A percentile compares a stretch with the other conserved stretches of the same genome.
phyloP scores from a whole-genome alignment of 1,284 basidiomycete species.

The Apiotrichum laibachii region DNA sequence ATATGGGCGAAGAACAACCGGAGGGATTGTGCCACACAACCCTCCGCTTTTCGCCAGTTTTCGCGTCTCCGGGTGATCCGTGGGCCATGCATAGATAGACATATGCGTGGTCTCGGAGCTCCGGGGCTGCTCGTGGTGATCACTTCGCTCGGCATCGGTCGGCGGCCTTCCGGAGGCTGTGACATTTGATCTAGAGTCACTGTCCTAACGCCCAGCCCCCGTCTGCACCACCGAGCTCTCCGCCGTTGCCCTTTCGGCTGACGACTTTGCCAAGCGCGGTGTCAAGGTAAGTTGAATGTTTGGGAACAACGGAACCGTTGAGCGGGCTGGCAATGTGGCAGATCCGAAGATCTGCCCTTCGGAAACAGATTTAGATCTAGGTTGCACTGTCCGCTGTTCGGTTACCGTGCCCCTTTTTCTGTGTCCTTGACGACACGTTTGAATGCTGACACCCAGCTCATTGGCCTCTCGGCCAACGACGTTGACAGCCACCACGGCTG shows the following conservation, averaged over 20 bases:
- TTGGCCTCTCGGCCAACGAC: conserved; percentile 83
- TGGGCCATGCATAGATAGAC: no score
- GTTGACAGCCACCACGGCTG: conserved; percentile 81
- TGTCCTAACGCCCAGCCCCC: conserved; percentile 29
- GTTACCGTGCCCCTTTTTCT: no score
- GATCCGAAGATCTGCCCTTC: no score
- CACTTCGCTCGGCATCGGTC: no score
- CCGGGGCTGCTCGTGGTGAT: no score
- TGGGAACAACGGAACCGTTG: not conserved
- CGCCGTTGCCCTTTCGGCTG: conserved; percentile 81
- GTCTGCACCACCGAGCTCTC: conserved; percentile 96
- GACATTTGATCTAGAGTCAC: no score
- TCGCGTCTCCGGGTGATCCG: no score
- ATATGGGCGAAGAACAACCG: not conserved
- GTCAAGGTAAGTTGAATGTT: conserved; percentile 62
- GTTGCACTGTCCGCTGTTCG: not conserved
- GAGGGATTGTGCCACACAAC: not conserved
- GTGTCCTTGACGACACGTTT: not conserved
- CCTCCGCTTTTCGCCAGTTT: no score
- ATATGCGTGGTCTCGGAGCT: no score
- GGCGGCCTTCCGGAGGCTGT: no score
- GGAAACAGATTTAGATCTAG: no score
- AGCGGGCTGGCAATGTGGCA: no score
- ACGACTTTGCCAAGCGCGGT: conserved; percentile 79
- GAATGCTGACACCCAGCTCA: conserved; percentile 58